Conservation (phyloP, 371 early-diverging fungal species). For the Smittium mucronatum region DNA sequence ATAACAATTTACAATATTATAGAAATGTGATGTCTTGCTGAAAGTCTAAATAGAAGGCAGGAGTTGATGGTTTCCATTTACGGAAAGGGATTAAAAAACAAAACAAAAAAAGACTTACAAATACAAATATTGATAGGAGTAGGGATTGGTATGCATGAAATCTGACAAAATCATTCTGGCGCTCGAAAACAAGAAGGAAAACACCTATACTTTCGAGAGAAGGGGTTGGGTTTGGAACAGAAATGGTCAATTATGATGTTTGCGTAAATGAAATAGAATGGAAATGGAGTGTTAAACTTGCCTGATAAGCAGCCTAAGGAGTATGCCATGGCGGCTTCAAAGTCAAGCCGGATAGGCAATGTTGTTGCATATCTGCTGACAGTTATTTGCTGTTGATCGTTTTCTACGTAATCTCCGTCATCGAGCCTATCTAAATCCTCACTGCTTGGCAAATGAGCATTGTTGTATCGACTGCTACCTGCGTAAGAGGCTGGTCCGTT, state of each 20-base stretch:
- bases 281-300: conserved; percentile 22
- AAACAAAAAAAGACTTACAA: conserved; percentile 17
- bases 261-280: conserved; percentile 8
- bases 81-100: too few relatives aligned
- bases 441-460: too few relatives aligned
- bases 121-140: conserved; percentile 19
- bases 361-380: conserved; percentile 67
- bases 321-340: conserved; percentile 67
- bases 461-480: too few relatives aligned
- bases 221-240: conserved; percentile 1
- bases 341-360: conserved; percentile 56
- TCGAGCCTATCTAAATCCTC: too few relatives aligned
- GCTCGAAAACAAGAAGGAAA: conserved; percentile 56
- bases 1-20: neutral
- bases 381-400: too few relatives aligned
- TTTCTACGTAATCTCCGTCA: too few relatives aligned
- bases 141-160: conserved; percentile 75
- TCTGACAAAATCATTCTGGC: conserved; percentile 66
- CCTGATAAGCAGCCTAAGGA: conserved; percentile 55
- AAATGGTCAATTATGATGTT: conserved; percentile 2
- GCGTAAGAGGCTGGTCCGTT: too few relatives aligned
- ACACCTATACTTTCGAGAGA: conserved; percentile 36
- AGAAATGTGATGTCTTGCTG: too few relatives aligned
- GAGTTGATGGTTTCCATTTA: too few relatives aligned
- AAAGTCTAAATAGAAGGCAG: too few relatives aligned